phyloP scores from a whole-genome alignment of 139 green algal genomes.

The Chlorella sorokiniana region DNA sequence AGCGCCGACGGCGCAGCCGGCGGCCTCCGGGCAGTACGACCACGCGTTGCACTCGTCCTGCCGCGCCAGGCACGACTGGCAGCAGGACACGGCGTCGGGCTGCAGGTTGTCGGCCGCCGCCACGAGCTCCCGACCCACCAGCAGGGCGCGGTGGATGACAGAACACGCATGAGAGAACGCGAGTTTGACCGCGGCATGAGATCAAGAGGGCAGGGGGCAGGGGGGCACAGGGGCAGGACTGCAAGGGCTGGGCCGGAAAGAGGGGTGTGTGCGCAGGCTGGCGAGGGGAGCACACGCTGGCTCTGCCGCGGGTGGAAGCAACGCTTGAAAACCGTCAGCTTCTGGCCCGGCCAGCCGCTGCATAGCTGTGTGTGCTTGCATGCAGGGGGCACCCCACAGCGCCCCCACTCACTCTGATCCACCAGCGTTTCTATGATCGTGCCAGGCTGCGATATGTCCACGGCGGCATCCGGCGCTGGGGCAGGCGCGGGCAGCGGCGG shows the following conservation, averaged over 20 bases:
- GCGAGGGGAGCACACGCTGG: no score
- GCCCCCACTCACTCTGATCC: not conserved
- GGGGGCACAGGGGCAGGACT: not conserved
- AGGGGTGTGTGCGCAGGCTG: not conserved
- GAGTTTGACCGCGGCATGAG: no score
- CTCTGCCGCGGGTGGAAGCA: no score
- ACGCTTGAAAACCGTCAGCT: no score
- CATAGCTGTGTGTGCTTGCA: not conserved
- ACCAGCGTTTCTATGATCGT: slow-evolving; percentile 19
- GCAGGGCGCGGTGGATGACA: slow-evolving; percentile 1
- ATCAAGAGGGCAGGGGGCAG: not conserved
- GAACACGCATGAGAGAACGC: no score
- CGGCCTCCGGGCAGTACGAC: slow-evolving; percentile 9
- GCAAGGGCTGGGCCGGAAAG: not conserved
- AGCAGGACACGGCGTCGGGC: slow-evolving; percentile 8
- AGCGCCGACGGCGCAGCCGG: slow-evolving; percentile 5
- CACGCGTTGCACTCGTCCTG: slow-evolving; percentile 12
- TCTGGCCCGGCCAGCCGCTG: not conserved
- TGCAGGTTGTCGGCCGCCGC: not conserved
- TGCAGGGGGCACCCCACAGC: not conserved
- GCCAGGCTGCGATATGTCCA: not conserved
- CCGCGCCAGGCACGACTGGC: slow-evolving; percentile 20
- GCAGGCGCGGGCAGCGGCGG: not conserved
- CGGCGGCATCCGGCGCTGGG: not conserved
- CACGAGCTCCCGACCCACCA: not conserved